These are phyloP conservation scores for Catunica adiposa DNA, from an alignment of 2,329 filamentous ascomycete genomes.

Conservation along the genomic window DNA sequence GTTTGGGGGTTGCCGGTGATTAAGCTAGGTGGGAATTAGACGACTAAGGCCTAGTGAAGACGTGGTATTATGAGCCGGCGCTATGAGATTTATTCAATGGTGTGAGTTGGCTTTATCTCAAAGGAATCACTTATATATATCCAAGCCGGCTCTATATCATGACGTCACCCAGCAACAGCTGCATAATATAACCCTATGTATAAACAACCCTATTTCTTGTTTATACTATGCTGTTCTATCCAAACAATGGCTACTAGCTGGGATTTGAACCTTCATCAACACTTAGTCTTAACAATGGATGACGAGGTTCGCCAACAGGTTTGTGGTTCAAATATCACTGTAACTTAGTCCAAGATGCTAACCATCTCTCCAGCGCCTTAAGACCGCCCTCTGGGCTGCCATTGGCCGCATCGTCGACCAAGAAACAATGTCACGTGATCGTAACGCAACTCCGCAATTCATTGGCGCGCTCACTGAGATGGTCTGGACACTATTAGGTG, in stretches of 20 bases:
- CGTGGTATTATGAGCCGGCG: no score
- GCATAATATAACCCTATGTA: no score
- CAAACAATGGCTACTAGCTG: no score
- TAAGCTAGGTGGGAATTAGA: no score
- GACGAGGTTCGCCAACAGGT: background rate
- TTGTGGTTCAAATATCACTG: background rate
- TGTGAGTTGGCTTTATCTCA: no score
- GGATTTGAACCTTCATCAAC: background rate
- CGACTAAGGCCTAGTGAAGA: no score
- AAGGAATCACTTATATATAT: no score
- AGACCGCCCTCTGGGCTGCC: conserved; percentile 69
- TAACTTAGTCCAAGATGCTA: background rate
- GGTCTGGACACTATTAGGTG: conserved; percentile 76
- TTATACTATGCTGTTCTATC: no score
- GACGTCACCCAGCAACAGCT: no score
- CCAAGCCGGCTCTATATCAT: no score
- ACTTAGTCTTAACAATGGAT: background rate
- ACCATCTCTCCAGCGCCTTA: conserved; percentile 46
- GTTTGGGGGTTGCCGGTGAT: background rate
- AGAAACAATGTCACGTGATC: conserved; percentile 42
- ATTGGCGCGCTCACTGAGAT: conserved; percentile 75
- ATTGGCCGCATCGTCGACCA: conserved; percentile 81
- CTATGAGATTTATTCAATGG: no score
- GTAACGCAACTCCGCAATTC: conserved; percentile 84
- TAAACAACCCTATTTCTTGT: no score